Evolutionary conservation across 371 early-diverging fungal species (phyloP), one percentile per base, ranked within the genome.

Genomic region (Mortierella sp.): DNA sequence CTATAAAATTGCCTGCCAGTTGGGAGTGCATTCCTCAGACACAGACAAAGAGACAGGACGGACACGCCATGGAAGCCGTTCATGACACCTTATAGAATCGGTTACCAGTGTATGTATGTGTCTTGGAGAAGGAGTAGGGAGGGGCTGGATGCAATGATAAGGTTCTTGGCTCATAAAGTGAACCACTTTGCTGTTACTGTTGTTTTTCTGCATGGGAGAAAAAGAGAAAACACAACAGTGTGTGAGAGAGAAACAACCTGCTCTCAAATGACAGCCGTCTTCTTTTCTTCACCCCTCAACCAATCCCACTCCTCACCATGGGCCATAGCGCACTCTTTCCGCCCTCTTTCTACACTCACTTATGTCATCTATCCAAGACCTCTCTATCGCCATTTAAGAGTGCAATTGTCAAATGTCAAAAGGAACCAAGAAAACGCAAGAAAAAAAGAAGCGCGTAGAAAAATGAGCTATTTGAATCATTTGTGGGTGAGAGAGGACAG

Each of bases 101-200:
- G 29, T 4, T 14, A 60, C n/a, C 29, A 14, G 60, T 60, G 4
- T 54, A 11, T 18, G 24, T 68, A 18, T 16, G 18, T 51, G 51
- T 51, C 51, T 51, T 51, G 16, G 16, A 18, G 18, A 18, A 51
- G 4, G 49, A 49, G 21, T 21, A 24, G 21, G 24, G 35, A 21
- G 65, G 41, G 41, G 68, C 41, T 41, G 68, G 41, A 68, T 68
- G 68, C 38, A 38, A 38, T 68, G 68, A 68, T 68, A 41, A 68
- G 68, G 68, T 68, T 41, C 43, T 27, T 72, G 51, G 27, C 71
- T 71, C 72, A 51, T 72, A 72, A 72, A 72, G 72, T 72, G 72
- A 41, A 35, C n/a, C 11, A 21, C 43, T 24, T 41, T 4, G 0
- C 3, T 35, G 48, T 14, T 46, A 32, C 14, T 48, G 27, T 1